Evolutionary conservation across 768 basidiomycete species (phyloP).

Genomic region (Boletus reticuloceps): DNA sequence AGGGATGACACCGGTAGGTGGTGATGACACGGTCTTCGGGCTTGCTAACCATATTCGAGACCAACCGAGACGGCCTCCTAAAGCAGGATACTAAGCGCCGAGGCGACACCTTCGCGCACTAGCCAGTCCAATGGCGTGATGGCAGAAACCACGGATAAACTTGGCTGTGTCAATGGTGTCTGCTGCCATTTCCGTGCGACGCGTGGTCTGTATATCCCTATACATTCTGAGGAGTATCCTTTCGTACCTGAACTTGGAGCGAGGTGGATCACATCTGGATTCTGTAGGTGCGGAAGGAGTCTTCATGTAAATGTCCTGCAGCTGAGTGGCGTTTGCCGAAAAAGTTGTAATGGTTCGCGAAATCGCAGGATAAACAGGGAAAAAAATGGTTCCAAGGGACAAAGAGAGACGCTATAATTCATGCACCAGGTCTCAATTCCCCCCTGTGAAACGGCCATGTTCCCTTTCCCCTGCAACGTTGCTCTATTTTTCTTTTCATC

Average conservation of each 20-base stretch:
- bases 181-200: conserved; percentile 97
- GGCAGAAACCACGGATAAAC: conserved; percentile 97
- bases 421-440: no score
- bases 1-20: conserved; percentile 97
- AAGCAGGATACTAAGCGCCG: neutral
- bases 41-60: conserved; percentile 78
- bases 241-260: conserved; percentile 81
- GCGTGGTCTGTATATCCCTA: conserved; percentile 86
- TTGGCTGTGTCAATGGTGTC: conserved; percentile 97
- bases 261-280: conserved; percentile 67
- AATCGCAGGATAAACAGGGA: no score
- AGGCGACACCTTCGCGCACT: conserved; percentile 5
- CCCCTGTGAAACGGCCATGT: no score
- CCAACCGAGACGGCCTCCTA: conserved; percentile 98
- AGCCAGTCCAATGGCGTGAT: conserved; percentile 96
- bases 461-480: no score
- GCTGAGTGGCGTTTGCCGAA: no score
- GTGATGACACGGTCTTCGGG: conserved; percentile 71
- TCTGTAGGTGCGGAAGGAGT: conserved; percentile 77
- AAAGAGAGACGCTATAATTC: no score
- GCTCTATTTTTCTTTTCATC: no score
- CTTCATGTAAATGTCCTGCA: conserved; percentile 49
- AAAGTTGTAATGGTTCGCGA: no score
- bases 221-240: conserved; percentile 87
- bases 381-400: no score